Percentiles rank a stretch among this genome's conserved stretches.
phyloP scores from a whole-genome alignment of 768 basidiomycete species.

The Rhizopogon vesiculosus region DNA sequence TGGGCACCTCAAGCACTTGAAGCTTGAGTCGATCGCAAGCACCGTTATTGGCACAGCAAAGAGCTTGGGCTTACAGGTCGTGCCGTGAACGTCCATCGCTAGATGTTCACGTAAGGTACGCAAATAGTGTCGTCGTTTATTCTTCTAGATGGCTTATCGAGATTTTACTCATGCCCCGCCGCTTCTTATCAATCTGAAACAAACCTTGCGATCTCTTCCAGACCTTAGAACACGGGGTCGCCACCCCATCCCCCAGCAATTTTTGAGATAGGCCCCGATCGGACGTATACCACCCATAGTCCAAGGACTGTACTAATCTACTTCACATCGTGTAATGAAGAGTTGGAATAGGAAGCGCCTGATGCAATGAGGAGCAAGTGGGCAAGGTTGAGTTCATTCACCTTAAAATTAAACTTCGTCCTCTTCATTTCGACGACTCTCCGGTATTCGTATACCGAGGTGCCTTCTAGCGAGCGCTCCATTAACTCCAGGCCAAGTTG shows the following conservation, averaged over 20 bases:
- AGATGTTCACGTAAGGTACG: conserved; percentile 20
- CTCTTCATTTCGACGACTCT: conserved; percentile 28
- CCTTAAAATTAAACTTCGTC: conserved; percentile 39
- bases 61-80: conserved; percentile 86
- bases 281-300: conserved; percentile 9
- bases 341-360: conserved; percentile 24
- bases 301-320: conserved; percentile 18
- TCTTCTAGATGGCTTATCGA: conserved; percentile 3
- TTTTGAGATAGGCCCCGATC: conserved; percentile 20
- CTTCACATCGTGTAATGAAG: conserved; percentile 23
- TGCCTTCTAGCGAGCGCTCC: conserved; percentile 21
- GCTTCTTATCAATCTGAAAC: conserved; percentile 23
- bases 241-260: conserved; percentile 7
- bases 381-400: conserved; percentile 34
- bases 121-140: neutral
- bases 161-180: conserved; percentile 13
- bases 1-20: conserved; percentile 81
- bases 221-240: conserved; percentile 3
- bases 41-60: conserved; percentile 86
- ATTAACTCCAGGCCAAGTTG: conserved; percentile 20
- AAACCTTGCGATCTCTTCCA: conserved; percentile 8
- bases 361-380: conserved; percentile 21
- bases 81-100: conserved; percentile 52
- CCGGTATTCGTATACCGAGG: conserved; percentile 28
- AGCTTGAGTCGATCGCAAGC: conserved; percentile 82